Evolutionary conservation across 345 rosid species (phyloP), one percentile per base, ranked within the genome.

Genomic region (Citrus australasica): DNA sequence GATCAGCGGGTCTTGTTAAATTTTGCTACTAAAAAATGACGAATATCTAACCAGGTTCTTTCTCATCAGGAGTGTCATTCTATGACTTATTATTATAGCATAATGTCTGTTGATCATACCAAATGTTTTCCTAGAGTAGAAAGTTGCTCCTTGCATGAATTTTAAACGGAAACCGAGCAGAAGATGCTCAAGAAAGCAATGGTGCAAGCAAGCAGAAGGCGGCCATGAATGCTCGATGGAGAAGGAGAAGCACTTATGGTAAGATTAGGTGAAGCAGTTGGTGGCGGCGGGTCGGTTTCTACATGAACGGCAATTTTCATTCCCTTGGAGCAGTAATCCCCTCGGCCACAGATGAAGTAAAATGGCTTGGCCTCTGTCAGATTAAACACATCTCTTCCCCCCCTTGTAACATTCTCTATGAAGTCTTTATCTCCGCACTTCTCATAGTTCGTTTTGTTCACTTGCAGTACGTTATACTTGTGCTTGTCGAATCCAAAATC

Each of bases 301-400:
- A 85, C 90, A 0, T 61, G 4, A 11, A 87, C 82, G 1, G 85
- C 82, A 1, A 93, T 75, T 77, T 88, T 92, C 93, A 93, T 84
- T 19, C 96, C 92, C 27, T 75, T 40, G 38, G 67, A 77, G 76
- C 98, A 89, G 82, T 86, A 89, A 17, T 63, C 37, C 6, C 94
- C 92, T 46, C 87, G 72, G 33, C 94, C 79, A 46, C 91, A 82
- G 24, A 92, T 64, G 89, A 93, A 93, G 72, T 93, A 88, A 74
- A 87, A 90, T 8, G 90, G 79, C 80, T 73, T 82, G 5, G 90
- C 84, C 60, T 85, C 78, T 7, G 82, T 58, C 19, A 93, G 89
- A 14, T 92, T 82, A 46, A 83, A 83, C 69, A 92, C 96, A 46
- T 93, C 96, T 27, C 93, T 73, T 4, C 94, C 96, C 2, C 93